Base-by-base conservation (phyloP, 192 early-diverging fungal genomes). In the Mortierella antarctica region DNA sequence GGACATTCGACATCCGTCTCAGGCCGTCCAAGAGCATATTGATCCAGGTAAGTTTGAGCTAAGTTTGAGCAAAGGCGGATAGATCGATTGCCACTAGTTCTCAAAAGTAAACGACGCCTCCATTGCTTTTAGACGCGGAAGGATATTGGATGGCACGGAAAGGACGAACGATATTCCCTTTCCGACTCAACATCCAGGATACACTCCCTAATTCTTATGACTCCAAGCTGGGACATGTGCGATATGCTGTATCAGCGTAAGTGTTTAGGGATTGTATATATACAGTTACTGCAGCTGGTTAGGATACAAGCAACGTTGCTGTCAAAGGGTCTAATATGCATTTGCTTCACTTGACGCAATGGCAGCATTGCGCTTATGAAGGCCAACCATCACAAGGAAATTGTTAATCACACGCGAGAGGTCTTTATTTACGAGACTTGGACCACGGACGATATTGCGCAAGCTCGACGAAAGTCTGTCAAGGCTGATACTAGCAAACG, bases 351-450 rank as follows among this genome's bases (percentile, higher is more conserved):
- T 17, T 4, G 17, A 40, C 39, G 48, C 9, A 12, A 2, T 6
- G 15, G 39, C 51, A 80, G 77, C 18, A 80, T 80, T 21, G 77
- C 70, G 7, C 13, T 57, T 0, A 64, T 64, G 60, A 80, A 80
- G 42, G 58, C 65, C 39, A 62, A 80, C 51, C 70, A 69, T 3
- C 42, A 45, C 31, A 80, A 71, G 42, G 77, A 80, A 54, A 60
- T 72, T 17, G 64, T 80, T 52, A 71, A 80, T n/a, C 77, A 80
- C 13, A 57, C 77, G 5, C 63, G 77, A 1, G 77, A 80, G n/a
- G 70, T 71, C n/a, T 80, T 71, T 39, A 80, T 80, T 23, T 80
- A 80, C 42, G 77, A 80, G 54, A 72, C 77, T 7, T 80, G 77
- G 77, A 80, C 77, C 2, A 80, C 77, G 1, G 77, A 80, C 44